Evolutionary conservation across 805 yeast genomes (phyloP), one percentile per base, ranked within the genome.

Genomic region (Yarrowia alimentaria): DNA sequence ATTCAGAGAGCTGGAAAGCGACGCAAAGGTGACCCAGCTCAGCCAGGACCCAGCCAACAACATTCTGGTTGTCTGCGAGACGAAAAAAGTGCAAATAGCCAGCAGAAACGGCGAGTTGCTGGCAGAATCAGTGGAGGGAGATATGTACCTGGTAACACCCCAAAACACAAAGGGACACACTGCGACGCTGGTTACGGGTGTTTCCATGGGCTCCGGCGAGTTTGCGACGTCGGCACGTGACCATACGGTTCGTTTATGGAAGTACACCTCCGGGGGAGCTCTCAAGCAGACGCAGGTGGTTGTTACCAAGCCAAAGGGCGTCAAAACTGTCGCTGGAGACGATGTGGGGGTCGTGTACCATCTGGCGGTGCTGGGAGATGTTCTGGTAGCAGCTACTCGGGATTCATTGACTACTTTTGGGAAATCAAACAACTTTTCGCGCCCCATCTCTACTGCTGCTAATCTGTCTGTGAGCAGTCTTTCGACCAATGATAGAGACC

Each of bases 211-310:
- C 1, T 7, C 8, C 3, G 24, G 21, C 3, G 38, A 28, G 11
- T 66, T 67, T 35, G 60, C 61, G 9, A 68, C 72, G 3, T 53
- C 57, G 1, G 53, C 64, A 1, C 42, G 40, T 7, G 71, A 68
- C 52, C 57, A 63, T 6, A 68, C 72, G 1, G 57, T 68, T 3
- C 55, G 71, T 5, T 54, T 66, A 8, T 68, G 71, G 71, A 70
- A 68, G 48, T 34, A 24, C 12, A 3, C 56, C 53, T 6, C 48
- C 55, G 26, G 53, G 51, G n/a, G n/a, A n/a, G 4, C 34, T 48
- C 20, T 55, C 57, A 66, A 65, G 31, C 55, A 56, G 34, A 53
- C 59, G 10, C 64, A 65, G 17, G 63, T 65, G 18, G 59, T 61
- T 21, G 56, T 61, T 25, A 57, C 62, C 18, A 40, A 57, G 13